phyloP scores from a whole-genome alignment of 192 early-diverging fungal species.

The Powellomyces hirtus region DNA sequence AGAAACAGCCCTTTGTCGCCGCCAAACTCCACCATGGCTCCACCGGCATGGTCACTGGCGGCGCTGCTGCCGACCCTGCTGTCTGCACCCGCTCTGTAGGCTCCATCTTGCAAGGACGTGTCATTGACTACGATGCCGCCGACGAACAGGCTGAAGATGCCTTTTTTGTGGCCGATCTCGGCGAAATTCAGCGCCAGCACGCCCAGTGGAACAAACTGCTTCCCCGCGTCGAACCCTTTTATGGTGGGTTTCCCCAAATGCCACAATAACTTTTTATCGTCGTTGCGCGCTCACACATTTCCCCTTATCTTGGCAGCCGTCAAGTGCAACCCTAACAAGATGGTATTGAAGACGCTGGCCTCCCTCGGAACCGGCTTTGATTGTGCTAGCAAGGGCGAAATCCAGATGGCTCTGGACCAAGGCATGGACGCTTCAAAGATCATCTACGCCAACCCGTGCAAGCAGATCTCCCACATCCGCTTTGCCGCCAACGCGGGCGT shows the following conservation, averaged over 20 bases:
- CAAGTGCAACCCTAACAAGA: slow-evolving; percentile 94
- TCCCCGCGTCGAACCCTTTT: slow-evolving; percentile 94
- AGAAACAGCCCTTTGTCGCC: not conserved
- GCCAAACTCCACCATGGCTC: not conserved
- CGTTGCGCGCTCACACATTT: not conserved
- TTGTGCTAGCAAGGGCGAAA: slow-evolving; percentile 95
- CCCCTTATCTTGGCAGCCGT: slow-evolving; percentile 61
- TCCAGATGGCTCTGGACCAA: slow-evolving; percentile 72
- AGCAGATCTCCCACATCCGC: slow-evolving; percentile 91
- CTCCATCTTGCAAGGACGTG: slow-evolving; percentile 29
- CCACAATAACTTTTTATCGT: slow-evolving; percentile 11
- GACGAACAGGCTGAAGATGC: slow-evolving; percentile 64
- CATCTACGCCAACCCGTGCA: slow-evolving; percentile 99
- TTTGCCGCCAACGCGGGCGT: slow-evolving; percentile 77
- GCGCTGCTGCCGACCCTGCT: not conserved
- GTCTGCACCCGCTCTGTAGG: slow-evolving; percentile 29
- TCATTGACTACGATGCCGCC: slow-evolving; percentile 21
- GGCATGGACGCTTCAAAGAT: slow-evolving; percentile 74
- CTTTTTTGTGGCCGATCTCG: slow-evolving; percentile 94
- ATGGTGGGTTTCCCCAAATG: slow-evolving; percentile 55
- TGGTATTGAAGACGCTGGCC: slow-evolving; percentile 78
- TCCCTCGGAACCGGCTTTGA: slow-evolving; percentile 90
- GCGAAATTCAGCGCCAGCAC: slow-evolving; percentile 86
- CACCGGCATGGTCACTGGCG: not conserved
- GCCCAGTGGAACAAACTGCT: slow-evolving; percentile 76